A percentile compares a stretch with the other conserved stretches of the same genome.
phyloP scores from a whole-genome alignment of 306 rosid species.

The Prunus davidiana region DNA sequence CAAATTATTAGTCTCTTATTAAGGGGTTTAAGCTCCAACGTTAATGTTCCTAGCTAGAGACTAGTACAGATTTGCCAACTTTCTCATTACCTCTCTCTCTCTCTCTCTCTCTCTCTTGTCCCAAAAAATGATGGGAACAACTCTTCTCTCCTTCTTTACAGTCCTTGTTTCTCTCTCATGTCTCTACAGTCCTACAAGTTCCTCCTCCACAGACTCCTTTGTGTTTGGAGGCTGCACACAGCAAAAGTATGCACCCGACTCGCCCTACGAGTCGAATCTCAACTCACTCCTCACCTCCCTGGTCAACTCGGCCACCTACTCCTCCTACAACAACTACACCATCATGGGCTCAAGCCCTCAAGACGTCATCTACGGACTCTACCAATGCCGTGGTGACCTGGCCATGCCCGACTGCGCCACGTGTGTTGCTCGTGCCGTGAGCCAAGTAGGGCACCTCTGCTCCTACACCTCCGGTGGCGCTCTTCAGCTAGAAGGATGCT shows the following conservation, averaged over 20 bases:
- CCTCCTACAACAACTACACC: conserved; percentile 81
- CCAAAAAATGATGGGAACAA: neutral
- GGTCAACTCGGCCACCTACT: conserved; percentile 84
- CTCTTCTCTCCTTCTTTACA: conserved; percentile 12
- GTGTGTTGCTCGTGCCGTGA: conserved; percentile 51
- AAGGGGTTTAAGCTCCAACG: neutral
- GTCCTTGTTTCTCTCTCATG: conserved; percentile 6
- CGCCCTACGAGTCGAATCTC: conserved; percentile 70
- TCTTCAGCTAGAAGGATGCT: conserved; percentile 79
- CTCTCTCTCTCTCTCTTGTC: neutral
- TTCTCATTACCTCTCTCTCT: neutral
- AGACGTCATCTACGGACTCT: conserved; percentile 66
- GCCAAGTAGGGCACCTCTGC: conserved; percentile 50
- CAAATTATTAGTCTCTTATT: neutral
- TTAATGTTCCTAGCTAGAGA: neutral
- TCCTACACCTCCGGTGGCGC: conserved; percentile 57
- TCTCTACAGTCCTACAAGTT: conserved; percentile 3
- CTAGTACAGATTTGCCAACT: neutral
- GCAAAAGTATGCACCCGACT: conserved; percentile 48
- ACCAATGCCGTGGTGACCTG: conserved; percentile 94
- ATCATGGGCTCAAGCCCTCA: conserved; percentile 41
- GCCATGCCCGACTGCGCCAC: conserved; percentile 83
- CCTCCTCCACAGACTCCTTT: conserved; percentile 50
- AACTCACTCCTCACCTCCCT: conserved; percentile 87
- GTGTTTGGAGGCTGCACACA: conserved; percentile 86